Conservation (phyloP, 495 filamentous ascomycete species). For the Aspergillus avenaceus region DNA sequence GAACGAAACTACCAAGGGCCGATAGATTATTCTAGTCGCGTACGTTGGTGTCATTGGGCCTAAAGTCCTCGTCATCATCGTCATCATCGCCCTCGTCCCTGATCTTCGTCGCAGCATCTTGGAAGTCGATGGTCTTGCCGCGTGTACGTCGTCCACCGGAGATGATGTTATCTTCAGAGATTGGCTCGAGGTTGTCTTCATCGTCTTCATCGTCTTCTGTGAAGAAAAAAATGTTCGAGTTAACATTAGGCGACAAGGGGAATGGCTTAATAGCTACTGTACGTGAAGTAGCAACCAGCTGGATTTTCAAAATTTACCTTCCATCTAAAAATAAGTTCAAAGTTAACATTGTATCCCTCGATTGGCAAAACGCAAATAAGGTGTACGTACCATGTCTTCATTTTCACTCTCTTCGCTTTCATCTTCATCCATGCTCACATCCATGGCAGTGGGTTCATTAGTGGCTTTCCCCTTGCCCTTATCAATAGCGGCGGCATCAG, state of each 20-base stretch:
- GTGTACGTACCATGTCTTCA: slow-evolving; percentile 54
- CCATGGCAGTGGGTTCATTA: slow-evolving; percentile 45
- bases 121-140: slow-evolving; percentile 75
- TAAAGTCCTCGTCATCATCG: slow-evolving; percentile 67
- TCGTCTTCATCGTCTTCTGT: slow-evolving; percentile 63
- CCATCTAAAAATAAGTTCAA: background rate
- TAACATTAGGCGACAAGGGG: too few species aligned
- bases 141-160: slow-evolving; percentile 75
- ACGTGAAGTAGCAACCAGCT: background rate
- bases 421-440: slow-evolving; percentile 63
- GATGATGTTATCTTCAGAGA: slow-evolving; percentile 86
- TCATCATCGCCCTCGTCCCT: slow-evolving; percentile 62
- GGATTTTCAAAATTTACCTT: background rate
- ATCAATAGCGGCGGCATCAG: slow-evolving; percentile 33
- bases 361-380: background rate
- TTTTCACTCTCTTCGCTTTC: slow-evolving; percentile 63
- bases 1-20: too few species aligned
- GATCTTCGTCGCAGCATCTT: slow-evolving; percentile 63
- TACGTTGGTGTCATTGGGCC: slow-evolving; percentile 40
- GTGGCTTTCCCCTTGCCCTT: slow-evolving; percentile 61
- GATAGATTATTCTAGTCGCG: slow-evolving; percentile 31
- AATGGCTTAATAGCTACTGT: background rate
- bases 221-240: slow-evolving; percentile 5
- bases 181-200: slow-evolving; percentile 82
- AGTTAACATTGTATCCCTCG: background rate